A percentile compares a stretch with the other conserved stretches of the same genome.
Evolutionary conservation across 805 yeast genomes (phyloP).

Genomic region (Candida sanyiensis): DNA sequence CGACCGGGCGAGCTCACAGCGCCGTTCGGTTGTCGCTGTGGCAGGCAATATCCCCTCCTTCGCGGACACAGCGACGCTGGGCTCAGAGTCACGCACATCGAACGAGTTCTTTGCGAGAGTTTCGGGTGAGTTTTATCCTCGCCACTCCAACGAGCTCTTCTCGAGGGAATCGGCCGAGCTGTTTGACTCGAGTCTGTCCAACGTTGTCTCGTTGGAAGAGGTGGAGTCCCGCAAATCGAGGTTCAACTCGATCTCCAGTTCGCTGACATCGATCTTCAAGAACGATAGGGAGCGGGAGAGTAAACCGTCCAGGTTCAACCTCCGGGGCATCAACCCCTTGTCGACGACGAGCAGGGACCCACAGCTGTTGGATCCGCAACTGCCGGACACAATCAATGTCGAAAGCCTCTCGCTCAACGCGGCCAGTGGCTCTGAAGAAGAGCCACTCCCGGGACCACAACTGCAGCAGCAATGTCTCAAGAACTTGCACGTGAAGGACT

Average conservation of each 20-base stretch:
- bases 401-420: conserved; percentile 15
- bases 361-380: conserved; percentile 6
- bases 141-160: conserved; percentile 21
- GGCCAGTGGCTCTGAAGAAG: conserved; percentile 2
- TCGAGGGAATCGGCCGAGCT: conserved; percentile 13
- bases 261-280: conserved; percentile 23
- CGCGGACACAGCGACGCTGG: conserved; percentile 21
- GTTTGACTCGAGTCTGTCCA: conserved; percentile 7
- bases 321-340: conserved; percentile 29
- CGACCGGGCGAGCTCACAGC: too few species aligned
- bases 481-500: conserved; percentile 13
- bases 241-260: conserved; percentile 19
- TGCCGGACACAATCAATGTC: conserved; percentile 15
- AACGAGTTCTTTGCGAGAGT: conserved; percentile 31
- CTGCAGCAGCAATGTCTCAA: conserved; percentile 7
- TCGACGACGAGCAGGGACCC: conserved; percentile 25
- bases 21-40: too few species aligned
- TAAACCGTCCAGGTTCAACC: conserved; percentile 28
- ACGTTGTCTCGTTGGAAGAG: conserved; percentile 8
- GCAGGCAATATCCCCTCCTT: conserved; percentile 10
- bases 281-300: too few species aligned
- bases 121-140: conserved; percentile 40
- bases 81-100: conserved; percentile 24
- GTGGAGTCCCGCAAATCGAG: conserved; percentile 20
- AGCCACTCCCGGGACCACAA: not conserved